Percentiles rank a stretch among this genome's conserved stretches.
Conservation (phyloP, 2,329 filamentous ascomycete genomes). For the Cucurbitaria berberidis region DNA sequence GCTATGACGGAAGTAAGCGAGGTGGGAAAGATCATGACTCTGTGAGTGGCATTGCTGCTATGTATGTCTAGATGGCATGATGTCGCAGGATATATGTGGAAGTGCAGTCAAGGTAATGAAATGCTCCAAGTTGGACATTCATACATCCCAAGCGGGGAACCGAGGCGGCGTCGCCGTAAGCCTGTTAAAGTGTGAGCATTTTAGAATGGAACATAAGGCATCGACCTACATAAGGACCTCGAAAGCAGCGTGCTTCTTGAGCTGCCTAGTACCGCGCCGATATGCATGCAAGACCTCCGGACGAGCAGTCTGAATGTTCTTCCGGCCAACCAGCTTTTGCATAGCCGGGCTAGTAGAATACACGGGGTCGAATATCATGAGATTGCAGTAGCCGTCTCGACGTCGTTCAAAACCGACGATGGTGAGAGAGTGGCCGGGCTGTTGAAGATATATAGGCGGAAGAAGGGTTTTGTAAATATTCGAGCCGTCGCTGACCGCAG, state of each 20-base stretch:
- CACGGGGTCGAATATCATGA: constrained; percentile 89
- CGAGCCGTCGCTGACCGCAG: constrained; percentile 54
- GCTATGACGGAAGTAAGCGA: neutral
- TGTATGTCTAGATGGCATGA: constrained; percentile 15
- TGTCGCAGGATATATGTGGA: constrained; percentile 25
- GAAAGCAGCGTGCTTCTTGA: constrained; percentile 76
- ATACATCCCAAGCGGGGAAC: constrained; percentile 52
- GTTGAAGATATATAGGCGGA: constrained; percentile 89
- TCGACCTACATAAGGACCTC: constrained; percentile 73
- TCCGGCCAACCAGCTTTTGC: constrained; percentile 61
- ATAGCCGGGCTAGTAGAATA: constrained; percentile 73
- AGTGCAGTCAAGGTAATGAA: constrained; percentile 4
- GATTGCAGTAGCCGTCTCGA: constrained; percentile 66
- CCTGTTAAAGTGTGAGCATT: constrained; percentile 27
- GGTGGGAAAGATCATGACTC: neutral
- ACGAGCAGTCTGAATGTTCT: constrained; percentile 55
- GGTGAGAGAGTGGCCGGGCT: constrained; percentile 88
- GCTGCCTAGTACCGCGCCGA: constrained; percentile 70
- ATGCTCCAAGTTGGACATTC: constrained; percentile 23
- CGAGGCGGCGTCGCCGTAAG: constrained; percentile 46
- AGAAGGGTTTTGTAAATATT: constrained; percentile 75
- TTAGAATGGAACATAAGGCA: neutral
- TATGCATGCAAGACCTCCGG: constrained; percentile 68
- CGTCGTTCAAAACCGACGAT: constrained; percentile 83
- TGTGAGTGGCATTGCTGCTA: constrained; percentile 6